phyloP scores from a whole-genome alignment of 352 stramenopile species.

The Blastocystis sp. region DNA sequence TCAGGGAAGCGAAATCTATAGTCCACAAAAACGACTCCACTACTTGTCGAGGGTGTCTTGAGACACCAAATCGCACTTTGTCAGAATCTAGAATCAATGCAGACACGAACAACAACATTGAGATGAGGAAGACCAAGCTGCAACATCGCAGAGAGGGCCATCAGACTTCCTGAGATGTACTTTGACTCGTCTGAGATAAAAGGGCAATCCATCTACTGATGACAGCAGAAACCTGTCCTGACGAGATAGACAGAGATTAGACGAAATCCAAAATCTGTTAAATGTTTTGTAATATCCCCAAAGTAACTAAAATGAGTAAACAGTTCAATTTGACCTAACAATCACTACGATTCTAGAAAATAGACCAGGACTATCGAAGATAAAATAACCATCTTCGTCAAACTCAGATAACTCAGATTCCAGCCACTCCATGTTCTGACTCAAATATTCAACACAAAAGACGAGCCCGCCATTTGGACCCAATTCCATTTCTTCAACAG shows the following conservation, averaged over 20 bases:
- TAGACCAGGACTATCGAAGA: constrained; percentile 94
- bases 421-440: constrained; percentile 89
- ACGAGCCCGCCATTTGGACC: constrained; percentile 94
- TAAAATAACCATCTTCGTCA: constrained; percentile 87
- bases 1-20: constrained; percentile 51
- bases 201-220: constrained; percentile 76
- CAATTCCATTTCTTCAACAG: constrained; percentile 92
- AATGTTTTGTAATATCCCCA: constrained; percentile 42
- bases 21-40: neutral
- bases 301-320: constrained; percentile 76
- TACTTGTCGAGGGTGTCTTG: constrained; percentile 80
- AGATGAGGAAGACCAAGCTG: constrained; percentile 92
- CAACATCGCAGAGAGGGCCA: constrained; percentile 92
- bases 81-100: constrained; percentile 66
- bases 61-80: constrained; percentile 82
- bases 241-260: constrained; percentile 76
- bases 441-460: constrained; percentile 93
- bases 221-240: constrained; percentile 72
- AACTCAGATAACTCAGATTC: constrained; percentile 82
- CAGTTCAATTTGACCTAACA: constrained; percentile 79
- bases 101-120: constrained; percentile 68
- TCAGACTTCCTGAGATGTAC: constrained; percentile 93
- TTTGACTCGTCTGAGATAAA: constrained; percentile 90
- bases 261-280: constrained; percentile 69
- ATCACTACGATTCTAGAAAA: neutral